phyloP scores from a whole-genome alignment of 169 alveolate species.

The Plasmodium malariae region DNA sequence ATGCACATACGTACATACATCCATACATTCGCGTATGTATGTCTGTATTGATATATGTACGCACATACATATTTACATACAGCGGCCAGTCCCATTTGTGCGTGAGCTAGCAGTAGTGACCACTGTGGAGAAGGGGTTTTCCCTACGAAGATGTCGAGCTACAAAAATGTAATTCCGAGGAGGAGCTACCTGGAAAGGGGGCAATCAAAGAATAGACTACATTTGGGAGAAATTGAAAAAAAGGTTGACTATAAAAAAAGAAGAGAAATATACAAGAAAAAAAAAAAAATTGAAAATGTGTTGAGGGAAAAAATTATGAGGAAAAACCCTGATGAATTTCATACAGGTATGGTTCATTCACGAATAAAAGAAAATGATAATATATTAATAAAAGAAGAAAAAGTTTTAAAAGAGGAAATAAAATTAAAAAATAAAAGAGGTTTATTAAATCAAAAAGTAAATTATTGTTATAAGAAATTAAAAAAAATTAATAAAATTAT shows the following conservation, averaged over 20 bases:
- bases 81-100: too few species aligned
- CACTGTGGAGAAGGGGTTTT: too few species aligned
- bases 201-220: constrained; percentile 58
- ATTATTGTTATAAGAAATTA: constrained; percentile 18
- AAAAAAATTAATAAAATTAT: constrained; percentile 44
- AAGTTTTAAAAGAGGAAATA: neutral
- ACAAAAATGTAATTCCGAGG: constrained; percentile 49
- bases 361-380: constrained; percentile 15
- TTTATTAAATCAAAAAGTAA: constrained; percentile 12
- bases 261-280: constrained; percentile 60
- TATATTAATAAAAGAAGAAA: constrained; percentile 39
- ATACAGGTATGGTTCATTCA: constrained; percentile 73
- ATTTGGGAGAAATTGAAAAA: constrained; percentile 69
- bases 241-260: constrained; percentile 69
- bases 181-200: constrained; percentile 69
- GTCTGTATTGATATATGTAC: too few species aligned
- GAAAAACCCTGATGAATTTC: constrained; percentile 66
- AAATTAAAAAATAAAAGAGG: constrained; percentile 33
- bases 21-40: too few species aligned
- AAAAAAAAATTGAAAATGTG: constrained; percentile 66
- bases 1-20: too few species aligned
- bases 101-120: too few species aligned
- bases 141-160: constrained; percentile 46
- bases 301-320: constrained; percentile 62
- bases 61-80: too few species aligned